Percentiles rank a stretch among this genome's conserved stretches.
phyloP scores from a whole-genome alignment of 768 basidiomycete species.

The Boletus tomentosulus region DNA sequence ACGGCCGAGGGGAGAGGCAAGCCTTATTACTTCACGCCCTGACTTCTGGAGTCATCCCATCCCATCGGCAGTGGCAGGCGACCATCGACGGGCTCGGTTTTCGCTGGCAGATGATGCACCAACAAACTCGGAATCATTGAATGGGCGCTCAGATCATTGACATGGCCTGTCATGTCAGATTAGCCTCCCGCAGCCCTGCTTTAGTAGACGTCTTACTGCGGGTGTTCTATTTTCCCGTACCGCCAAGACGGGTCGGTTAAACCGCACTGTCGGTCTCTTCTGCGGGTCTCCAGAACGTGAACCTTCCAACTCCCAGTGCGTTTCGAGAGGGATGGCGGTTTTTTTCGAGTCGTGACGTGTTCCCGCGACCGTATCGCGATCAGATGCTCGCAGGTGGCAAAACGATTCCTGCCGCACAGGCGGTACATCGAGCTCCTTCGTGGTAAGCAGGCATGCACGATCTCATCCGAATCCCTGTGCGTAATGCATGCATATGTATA shows the following conservation, averaged over 20 bases:
- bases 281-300: background rate
- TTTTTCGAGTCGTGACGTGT: constrained; percentile 9
- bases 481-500: constrained; percentile 7
- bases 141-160: constrained; percentile 10
- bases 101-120: constrained; percentile 24
- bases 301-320: background rate
- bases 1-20: constrained; percentile 18
- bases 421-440: constrained; percentile 3
- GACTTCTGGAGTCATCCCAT: constrained; percentile 13
- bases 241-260: background rate
- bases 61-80: constrained; percentile 13
- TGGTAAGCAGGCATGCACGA: constrained; percentile 1
- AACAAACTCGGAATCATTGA: constrained; percentile 12
- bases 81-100: constrained; percentile 9
- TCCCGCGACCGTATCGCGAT: constrained; percentile 29
- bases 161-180: constrained; percentile 18
- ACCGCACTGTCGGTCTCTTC: background rate
- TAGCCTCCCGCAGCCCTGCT: constrained; percentile 17
- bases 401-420: constrained; percentile 9
- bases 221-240: constrained; percentile 3
- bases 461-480: constrained; percentile 5
- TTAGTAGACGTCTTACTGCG: constrained; percentile 15
- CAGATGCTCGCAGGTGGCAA: constrained; percentile 13
- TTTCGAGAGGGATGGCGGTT: constrained; percentile 10
- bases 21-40: constrained; percentile 20